Conservation (phyloP, 106 monocot species). For the Dendrobium catenatum region DNA sequence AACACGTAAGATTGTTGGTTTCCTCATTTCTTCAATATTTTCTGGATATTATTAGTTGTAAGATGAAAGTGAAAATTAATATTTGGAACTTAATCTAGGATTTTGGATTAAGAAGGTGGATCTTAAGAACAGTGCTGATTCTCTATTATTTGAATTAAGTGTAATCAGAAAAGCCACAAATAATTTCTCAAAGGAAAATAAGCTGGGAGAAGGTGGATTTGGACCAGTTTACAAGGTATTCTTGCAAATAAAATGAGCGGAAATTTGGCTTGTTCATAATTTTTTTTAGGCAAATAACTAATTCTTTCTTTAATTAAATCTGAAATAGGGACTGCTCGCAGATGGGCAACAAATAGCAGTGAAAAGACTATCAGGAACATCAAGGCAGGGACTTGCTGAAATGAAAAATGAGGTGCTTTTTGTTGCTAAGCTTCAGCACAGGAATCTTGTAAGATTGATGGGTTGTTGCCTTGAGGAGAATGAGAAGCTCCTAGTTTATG, state of each 20-base stretch:
- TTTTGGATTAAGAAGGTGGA: background rate
- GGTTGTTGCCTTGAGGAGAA: constrained; percentile 9
- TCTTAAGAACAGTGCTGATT: background rate
- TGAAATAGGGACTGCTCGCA: background rate
- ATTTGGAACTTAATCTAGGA: background rate
- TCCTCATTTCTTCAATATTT: background rate
- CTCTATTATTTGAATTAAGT: background rate
- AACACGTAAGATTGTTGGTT: background rate
- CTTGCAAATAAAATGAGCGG: background rate
- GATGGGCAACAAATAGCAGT: constrained; percentile 14
- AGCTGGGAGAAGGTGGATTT: constrained; percentile 5
- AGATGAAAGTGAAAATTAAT: background rate
- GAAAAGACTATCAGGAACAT: constrained; percentile 12
- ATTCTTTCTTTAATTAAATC: background rate
- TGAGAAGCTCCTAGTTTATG: constrained; percentile 6
- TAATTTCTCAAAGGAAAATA: background rate
- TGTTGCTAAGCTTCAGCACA: constrained; percentile 15
- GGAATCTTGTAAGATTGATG: constrained; percentile 15
- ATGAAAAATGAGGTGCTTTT: constrained; percentile 16
- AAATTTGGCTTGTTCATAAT: background rate
- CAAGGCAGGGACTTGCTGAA: constrained; percentile 9
- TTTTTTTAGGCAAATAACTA: background rate
- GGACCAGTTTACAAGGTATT: background rate
- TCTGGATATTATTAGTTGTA: background rate
- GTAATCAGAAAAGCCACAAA: background rate